A percentile compares a stretch with the other conserved stretches of the same genome.
These are phyloP conservation scores for Salix udensis DNA, from an alignment of 345 rosid genomes.

Conservation along the genomic window DNA sequence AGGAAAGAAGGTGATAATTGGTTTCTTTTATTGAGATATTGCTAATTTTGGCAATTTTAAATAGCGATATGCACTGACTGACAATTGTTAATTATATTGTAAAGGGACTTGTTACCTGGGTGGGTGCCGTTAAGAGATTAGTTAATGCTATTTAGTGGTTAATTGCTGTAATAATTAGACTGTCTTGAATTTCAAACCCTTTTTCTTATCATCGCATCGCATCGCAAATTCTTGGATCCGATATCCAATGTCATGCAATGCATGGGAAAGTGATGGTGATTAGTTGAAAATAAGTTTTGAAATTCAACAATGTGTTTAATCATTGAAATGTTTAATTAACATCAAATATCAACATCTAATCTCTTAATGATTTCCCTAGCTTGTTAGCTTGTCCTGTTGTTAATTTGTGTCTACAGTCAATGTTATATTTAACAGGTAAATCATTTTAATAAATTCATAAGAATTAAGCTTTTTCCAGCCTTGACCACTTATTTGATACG, in stretches of 20 bases:
- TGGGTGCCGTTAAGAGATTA: not conserved
- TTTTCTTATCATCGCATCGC: not conserved
- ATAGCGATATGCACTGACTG: not conserved
- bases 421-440: not conserved
- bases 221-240: not conserved
- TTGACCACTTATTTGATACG: not conserved
- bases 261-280: not conserved
- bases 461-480: not conserved
- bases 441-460: not conserved
- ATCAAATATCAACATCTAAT: not conserved
- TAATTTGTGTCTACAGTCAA: not conserved
- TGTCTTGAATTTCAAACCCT: not conserved
- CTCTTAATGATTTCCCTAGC: not conserved
- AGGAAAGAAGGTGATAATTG: conserved; percentile 18
- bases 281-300: not conserved
- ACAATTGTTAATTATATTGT: not conserved
- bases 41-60: not conserved
- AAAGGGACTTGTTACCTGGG: not conserved
- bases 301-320: not conserved
- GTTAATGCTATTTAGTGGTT: not conserved
- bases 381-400: not conserved
- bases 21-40: not conserved
- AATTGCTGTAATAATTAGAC: not conserved
- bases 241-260: not conserved
- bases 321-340: not conserved